Evolutionary conservation across 2,329 filamentous ascomycete species (phyloP), one percentile per base, ranked within the genome.

Genomic region (Bretziella fagacearum): DNA sequence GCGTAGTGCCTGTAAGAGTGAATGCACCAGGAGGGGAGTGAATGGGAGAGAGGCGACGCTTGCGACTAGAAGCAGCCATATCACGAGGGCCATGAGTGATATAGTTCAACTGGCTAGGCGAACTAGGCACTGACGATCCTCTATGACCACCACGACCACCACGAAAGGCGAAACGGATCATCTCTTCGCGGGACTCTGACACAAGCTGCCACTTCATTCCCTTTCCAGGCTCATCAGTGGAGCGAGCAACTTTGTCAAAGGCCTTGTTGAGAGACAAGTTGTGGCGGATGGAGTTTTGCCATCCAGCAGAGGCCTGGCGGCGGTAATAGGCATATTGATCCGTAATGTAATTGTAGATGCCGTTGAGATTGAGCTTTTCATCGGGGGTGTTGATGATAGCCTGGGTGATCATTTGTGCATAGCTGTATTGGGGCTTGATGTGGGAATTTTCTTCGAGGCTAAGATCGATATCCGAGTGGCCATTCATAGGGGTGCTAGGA

Each of bases 131-230:
- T 6, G 78, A 82, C 22, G 78, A 81, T 49, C 77, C 77, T 51
- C 77, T 68, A 54, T 79, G 75, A 3, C 75, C 76, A 43, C 77
- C 74, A 39, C 73, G 68, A 15, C 76, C 75, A 15, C 74, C 70
- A 47, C 72, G 70, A 55, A 67, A 73, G 1, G 73, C 73, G 55
- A 81, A 84, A 59, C 82, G 82, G 51, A 85, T 73, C 68, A 95
- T 93, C 46, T 94, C 89, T 15, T 95, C 84, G 42, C 81, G 78
- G 53, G 80, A 74, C 53, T 93, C 84, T 1, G 83, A 73, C 3
- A 84, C 78, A 57, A 98, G 87, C 62, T 89, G 84, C 91, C 91
- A 98, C 60, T 96, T 96, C 86, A 95, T 96, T 23, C 91, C 91
- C 61, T 98, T 98, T 10, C 91, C 91, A 18, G 91, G 91, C 60